Evolutionary conservation across 345 rosid species (phyloP).

Genomic region (Geranium brycei): DNA sequence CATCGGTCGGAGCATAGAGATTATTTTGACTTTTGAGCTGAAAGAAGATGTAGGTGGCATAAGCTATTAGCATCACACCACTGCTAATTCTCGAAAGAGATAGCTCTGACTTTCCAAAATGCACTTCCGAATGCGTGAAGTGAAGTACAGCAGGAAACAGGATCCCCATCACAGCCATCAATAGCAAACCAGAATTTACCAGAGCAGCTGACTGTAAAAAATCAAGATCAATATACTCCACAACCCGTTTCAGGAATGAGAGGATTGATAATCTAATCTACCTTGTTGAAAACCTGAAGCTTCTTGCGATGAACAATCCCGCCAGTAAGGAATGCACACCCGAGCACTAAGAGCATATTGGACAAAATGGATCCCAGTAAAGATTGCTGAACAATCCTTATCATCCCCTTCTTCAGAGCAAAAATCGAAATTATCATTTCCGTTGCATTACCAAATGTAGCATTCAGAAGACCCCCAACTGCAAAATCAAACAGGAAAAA

Average conservation of each 20-base stretch:
- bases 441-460: constrained; percentile 43
- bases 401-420: constrained; percentile 30
- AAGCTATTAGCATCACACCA: constrained; percentile 40
- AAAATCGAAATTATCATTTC: constrained; percentile 40
- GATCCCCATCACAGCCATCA: constrained; percentile 39
- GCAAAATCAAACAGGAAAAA: constrained; percentile 13
- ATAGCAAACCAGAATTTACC: constrained; percentile 30
- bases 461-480: constrained; percentile 44
- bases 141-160: constrained; percentile 41
- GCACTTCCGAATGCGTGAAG: constrained; percentile 31
- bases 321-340: constrained; percentile 41
- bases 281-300: constrained; percentile 35
- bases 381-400: constrained; percentile 42
- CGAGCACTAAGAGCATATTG: constrained; percentile 47
- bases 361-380: constrained; percentile 40
- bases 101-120: constrained; percentile 44
- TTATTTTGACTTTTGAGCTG: constrained; percentile 28
- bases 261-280: constrained; percentile 1
- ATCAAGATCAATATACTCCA: neutral
- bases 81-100: constrained; percentile 44
- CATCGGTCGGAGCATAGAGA: constrained; percentile 10
- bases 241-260: neutral
- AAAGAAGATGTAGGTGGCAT: constrained; percentile 32
- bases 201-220: constrained; percentile 30
- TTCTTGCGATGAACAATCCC: constrained; percentile 28